phyloP scores from a whole-genome alignment of 192 early-diverging fungal species.

The Rhizophagus clarus region DNA sequence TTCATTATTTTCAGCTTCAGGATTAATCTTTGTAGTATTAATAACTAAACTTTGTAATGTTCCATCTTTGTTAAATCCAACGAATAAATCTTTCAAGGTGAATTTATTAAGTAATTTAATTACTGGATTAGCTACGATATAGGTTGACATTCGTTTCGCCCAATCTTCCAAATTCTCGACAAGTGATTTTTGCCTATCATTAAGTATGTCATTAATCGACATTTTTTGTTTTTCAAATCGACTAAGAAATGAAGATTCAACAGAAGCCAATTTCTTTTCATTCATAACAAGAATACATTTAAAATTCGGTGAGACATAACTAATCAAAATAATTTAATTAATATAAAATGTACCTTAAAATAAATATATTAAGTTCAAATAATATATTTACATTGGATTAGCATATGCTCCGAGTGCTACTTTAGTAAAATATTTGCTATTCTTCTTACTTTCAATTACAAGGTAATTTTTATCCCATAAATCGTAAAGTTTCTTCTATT shows the following conservation, averaged over 20 bases:
- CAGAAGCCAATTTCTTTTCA: not conserved
- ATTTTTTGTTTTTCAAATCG: conserved; percentile 27
- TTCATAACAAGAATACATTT: conserved; percentile 28
- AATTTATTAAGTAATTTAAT: not conserved
- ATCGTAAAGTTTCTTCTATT: conserved; percentile 23
- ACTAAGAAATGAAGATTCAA: conserved; percentile 14
- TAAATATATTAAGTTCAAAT: not conserved
- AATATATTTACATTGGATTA: conserved; percentile 28
- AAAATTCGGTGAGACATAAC: not conserved
- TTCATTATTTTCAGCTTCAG: not conserved
- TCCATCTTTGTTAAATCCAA: conserved; percentile 21
- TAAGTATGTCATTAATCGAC: conserved; percentile 6
- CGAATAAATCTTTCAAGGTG: conserved; percentile 22
- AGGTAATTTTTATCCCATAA: conserved; percentile 32
- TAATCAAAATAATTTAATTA: not conserved
- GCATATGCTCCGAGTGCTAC: conserved; percentile 15
- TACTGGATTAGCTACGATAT: not conserved
- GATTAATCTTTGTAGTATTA: not conserved
- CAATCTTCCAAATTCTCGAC: not conserved
- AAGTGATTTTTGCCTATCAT: not conserved
- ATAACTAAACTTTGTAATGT: conserved; percentile 31
- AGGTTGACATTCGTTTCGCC: conserved; percentile 19
- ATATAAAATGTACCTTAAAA: not conserved
- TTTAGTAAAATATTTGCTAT: conserved; percentile 15
- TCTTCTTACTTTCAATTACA: not conserved